phyloP scores from a whole-genome alignment of 2,329 filamentous ascomycete genomes.

The Ramichloridium luteum region DNA sequence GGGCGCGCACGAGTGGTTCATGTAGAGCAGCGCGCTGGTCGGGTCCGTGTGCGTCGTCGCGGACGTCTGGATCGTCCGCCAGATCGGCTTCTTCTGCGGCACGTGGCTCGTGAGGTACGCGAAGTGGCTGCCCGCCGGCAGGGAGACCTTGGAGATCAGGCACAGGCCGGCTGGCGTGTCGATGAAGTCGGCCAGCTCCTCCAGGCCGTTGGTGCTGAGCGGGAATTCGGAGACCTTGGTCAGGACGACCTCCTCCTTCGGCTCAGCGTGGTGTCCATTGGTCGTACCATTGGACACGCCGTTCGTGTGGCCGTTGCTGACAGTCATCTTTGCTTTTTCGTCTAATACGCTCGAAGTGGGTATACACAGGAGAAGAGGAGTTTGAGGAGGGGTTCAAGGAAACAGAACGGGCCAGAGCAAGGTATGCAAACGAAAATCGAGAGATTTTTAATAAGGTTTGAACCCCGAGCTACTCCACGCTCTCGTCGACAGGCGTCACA shows the following conservation, averaged over 20 bases:
- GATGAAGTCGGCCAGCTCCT: conserved; percentile 28
- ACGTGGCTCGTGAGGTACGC: conserved; percentile 37
- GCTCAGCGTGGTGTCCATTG: background rate
- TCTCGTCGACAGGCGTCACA: too few species aligned
- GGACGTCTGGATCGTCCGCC: conserved; percentile 41
- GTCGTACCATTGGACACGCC: conserved; percentile 7
- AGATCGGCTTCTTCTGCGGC: conserved; percentile 32
- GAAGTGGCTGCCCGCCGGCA: conserved; percentile 40
- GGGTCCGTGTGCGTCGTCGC: conserved; percentile 42
- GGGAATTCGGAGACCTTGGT: conserved; percentile 12
- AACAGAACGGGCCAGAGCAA: too few species aligned
- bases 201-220: conserved; percentile 24
- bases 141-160: conserved; percentile 37
- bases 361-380: too few species aligned
- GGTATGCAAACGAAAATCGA: too few species aligned
- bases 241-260: conserved; percentile 4
- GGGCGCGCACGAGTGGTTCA: conserved; percentile 42
- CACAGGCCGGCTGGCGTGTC: conserved; percentile 29
- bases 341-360: too few species aligned
- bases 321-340: conserved; percentile 9
- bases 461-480: too few species aligned
- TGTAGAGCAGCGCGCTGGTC: conserved; percentile 44
- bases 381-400: too few species aligned
- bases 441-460: too few species aligned
- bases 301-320: conserved; percentile 7